These are phyloP conservation scores for Globisporangium sylvaticum DNA, from an alignment of 352 stramenopile species.

Conservation along the genomic window DNA sequence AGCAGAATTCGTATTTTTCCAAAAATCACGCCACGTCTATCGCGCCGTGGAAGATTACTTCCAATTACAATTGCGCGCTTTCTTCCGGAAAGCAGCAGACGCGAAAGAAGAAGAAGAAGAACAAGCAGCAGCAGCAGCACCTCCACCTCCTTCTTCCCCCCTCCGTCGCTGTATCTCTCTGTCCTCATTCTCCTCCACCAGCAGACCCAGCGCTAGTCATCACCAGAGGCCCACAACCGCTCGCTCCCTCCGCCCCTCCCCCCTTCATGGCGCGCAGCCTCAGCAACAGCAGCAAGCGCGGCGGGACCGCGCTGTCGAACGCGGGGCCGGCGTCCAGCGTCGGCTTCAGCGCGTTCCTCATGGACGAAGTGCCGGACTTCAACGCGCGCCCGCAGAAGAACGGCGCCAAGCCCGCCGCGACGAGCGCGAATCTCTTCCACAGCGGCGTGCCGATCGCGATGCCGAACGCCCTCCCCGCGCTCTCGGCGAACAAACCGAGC, in stretches of 20 bases:
- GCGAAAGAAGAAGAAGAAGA: background rate
- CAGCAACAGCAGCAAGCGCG: conserved; percentile 6
- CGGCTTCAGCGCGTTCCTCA: conserved; percentile 59
- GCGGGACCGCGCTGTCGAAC: background rate
- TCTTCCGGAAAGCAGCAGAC: background rate
- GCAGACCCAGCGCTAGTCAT: background rate
- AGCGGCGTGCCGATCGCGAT: conserved; percentile 1
- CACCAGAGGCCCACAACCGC: background rate
- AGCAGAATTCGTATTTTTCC: too few relatives aligned
- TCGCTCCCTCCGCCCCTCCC: too few relatives aligned
- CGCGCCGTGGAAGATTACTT: too few relatives aligned
- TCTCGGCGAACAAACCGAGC: conserved; percentile 1
- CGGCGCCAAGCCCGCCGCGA: conserved; percentile 18
- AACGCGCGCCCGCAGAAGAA: conserved; percentile 19
- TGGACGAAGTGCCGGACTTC: conserved; percentile 40
- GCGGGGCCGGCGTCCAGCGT: conserved; percentile 11
- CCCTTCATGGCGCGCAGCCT: conserved; percentile 10
- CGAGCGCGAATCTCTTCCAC: conserved; percentile 14
- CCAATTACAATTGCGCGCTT: too few relatives aligned
- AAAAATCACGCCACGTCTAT: too few relatives aligned
- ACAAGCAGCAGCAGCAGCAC: too few relatives aligned
- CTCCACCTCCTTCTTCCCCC: background rate
- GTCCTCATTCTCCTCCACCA: background rate
- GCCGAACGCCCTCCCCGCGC: conserved; percentile 1
- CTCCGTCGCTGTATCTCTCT: conserved; percentile 1